A percentile compares a stretch with the other conserved stretches of the same genome.
phyloP scores from a whole-genome alignment of 2,329 filamentous ascomycete genomes.

The Lachnellula hyalina region DNA sequence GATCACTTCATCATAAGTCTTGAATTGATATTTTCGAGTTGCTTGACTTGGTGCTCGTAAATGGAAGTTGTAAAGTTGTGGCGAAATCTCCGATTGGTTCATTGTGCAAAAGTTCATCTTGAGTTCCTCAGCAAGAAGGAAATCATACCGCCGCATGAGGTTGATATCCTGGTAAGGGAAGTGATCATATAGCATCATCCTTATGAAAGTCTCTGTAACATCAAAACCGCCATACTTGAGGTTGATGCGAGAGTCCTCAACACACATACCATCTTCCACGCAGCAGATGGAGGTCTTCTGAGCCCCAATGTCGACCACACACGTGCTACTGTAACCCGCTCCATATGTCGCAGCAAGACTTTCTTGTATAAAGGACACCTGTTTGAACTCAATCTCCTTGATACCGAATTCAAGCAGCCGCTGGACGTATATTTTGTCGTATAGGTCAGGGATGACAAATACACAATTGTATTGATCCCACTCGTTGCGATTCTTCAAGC shows the following conservation, averaged over 20 bases:
- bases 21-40: constrained; percentile 90
- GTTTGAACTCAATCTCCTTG: constrained; percentile 82
- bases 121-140: constrained; percentile 86
- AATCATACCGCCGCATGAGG: constrained; percentile 82
- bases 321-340: constrained; percentile 87
- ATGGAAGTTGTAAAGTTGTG: constrained; percentile 86
- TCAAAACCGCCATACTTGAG: constrained; percentile 90
- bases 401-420: constrained; percentile 79
- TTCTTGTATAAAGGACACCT: constrained; percentile 92
- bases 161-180: constrained; percentile 97
- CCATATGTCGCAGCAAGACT: constrained; percentile 92
- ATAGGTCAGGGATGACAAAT: constrained; percentile 94
- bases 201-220: constrained; percentile 89
- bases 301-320: constrained; percentile 92
- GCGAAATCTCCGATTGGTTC: constrained; percentile 82
- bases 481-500: constrained; percentile 68
- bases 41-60: constrained; percentile 82
- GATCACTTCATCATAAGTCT: constrained; percentile 93
- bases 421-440: constrained; percentile 89
- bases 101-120: constrained; percentile 92
- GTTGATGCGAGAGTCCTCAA: constrained; percentile 93
- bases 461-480: constrained; percentile 92
- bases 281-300: constrained; percentile 97
- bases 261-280: constrained; percentile 90
- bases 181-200: constrained; percentile 96